phyloP scores from a whole-genome alignment of 495 filamentous ascomycete species.

The Podospora didyma region DNA sequence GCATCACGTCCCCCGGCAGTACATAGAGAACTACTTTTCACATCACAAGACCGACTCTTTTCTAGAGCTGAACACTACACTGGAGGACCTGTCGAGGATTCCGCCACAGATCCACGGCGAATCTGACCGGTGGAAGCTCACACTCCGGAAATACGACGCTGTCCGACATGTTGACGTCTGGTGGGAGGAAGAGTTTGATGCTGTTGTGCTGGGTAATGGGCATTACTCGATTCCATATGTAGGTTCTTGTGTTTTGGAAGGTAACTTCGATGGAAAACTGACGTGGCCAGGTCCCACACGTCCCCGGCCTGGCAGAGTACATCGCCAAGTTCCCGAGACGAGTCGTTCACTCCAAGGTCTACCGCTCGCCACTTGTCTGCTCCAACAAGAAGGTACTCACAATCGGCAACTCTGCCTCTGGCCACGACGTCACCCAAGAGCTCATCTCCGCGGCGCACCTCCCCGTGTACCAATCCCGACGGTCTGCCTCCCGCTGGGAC shows the following conservation, averaged over 20 bases:
- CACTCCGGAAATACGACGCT: slow-evolving; percentile 39
- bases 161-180: slow-evolving; percentile 38
- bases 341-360: slow-evolving; percentile 44
- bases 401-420: slow-evolving; percentile 50
- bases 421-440: slow-evolving; percentile 41
- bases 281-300: slow-evolving; percentile 33
- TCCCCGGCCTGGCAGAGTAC: slow-evolving; percentile 40
- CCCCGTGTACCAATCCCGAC: slow-evolving; percentile 44
- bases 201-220: slow-evolving; percentile 46
- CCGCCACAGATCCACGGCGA: slow-evolving; percentile 1
- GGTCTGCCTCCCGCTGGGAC: slow-evolving; percentile 43
- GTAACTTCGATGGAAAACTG: background rate
- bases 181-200: slow-evolving; percentile 49
- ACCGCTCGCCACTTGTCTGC: slow-evolving; percentile 35
- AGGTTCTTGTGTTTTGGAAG: slow-evolving; percentile 10
- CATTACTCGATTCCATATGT: slow-evolving; percentile 51
- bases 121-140: slow-evolving; percentile 38
- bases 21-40: slow-evolving; percentile 47
- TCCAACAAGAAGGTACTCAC: slow-evolving; percentile 34
- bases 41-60: slow-evolving; percentile 32
- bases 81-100: slow-evolving; percentile 41
- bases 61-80: slow-evolving; percentile 44
- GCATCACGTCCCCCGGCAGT: slow-evolving; percentile 45
- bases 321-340: slow-evolving; percentile 33
- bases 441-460: slow-evolving; percentile 27